Evolutionary conservation across 1,284 basidiomycete species (phyloP).

Genomic region (Heterobasidion parviporum): DNA sequence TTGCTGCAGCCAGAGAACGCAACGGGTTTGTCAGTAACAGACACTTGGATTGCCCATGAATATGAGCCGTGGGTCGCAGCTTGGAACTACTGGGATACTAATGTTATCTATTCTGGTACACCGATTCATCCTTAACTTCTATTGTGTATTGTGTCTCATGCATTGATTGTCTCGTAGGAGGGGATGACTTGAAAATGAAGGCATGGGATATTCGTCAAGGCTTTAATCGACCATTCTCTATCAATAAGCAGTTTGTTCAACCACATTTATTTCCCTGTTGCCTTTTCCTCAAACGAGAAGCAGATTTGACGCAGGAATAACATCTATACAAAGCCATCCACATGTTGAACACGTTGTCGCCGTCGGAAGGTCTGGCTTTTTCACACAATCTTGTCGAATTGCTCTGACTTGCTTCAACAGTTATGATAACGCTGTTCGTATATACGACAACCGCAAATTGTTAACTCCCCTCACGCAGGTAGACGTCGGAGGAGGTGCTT

Average conservation of each 20-base stretch:
- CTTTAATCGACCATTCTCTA: constrained; percentile 52
- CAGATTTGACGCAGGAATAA: constrained; percentile 91
- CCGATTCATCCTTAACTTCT: not conserved
- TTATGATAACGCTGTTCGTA: constrained; percentile 77
- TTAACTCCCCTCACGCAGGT: constrained; percentile 48
- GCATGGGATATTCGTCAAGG: constrained; percentile 84
- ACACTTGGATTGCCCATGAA: constrained; percentile 85
- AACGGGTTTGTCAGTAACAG: constrained; percentile 33
- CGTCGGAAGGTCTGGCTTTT: constrained; percentile 73
- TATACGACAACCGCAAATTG: constrained; percentile 81
- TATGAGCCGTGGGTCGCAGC: constrained; percentile 92
- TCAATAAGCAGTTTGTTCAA: constrained; percentile 60
- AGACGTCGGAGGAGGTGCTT: constrained; percentile 86
- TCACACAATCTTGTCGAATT: not conserved
- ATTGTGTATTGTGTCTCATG: not conserved
- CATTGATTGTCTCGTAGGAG: constrained; percentile 44
- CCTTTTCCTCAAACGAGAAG: not conserved
- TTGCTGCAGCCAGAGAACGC: constrained; percentile 42
- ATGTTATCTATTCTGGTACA: constrained; percentile 79
- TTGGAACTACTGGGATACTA: constrained; percentile 80
- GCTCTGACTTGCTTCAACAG: constrained; percentile 30
- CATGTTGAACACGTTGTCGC: constrained; percentile 76
- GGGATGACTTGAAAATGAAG: constrained; percentile 88
- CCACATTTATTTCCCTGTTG: constrained; percentile 1
- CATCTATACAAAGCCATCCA: constrained; percentile 83